These are phyloP conservation scores for Priceomyces melissophilus DNA, from an alignment of 805 yeast genomes.

Conservation along the genomic window DNA sequence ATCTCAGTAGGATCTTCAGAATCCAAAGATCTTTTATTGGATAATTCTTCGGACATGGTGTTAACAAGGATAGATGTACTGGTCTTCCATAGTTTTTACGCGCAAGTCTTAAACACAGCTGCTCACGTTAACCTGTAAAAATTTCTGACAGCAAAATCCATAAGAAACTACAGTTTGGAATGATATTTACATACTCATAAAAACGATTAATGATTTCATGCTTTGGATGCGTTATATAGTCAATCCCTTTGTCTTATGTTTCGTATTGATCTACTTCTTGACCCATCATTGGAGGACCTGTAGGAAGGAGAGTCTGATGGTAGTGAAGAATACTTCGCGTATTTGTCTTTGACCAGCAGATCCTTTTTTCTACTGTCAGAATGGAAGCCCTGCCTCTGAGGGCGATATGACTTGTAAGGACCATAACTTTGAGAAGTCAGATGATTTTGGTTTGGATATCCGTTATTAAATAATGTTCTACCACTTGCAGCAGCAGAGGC, in stretches of 20 bases:
- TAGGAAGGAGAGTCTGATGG: conserved; percentile 1
- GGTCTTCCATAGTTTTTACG: background rate
- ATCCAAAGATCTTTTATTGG: conserved; percentile 18
- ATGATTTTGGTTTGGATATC: conserved; percentile 10
- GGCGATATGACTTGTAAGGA: background rate
- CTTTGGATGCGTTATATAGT: background rate
- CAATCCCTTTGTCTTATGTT: conserved; percentile 11
- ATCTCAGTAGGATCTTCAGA: conserved; percentile 7
- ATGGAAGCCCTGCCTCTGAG: background rate
- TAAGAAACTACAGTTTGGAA: background rate
- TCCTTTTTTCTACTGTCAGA: conserved; percentile 4
- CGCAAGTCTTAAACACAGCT: too few species aligned
- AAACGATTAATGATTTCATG: too few species aligned
- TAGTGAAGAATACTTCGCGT: conserved; percentile 17
- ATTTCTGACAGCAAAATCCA: background rate
- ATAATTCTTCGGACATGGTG: conserved; percentile 12
- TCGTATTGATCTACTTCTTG: conserved; percentile 11
- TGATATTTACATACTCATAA: too few species aligned
- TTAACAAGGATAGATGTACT: background rate
- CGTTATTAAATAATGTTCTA: conserved; percentile 19
- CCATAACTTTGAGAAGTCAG: conserved; percentile 3
- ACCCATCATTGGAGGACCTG: conserved; percentile 4
- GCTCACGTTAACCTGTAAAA: background rate
- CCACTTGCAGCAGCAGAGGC: conserved; percentile 39
- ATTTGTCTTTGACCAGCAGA: conserved; percentile 17